A percentile compares a stretch with the other conserved stretches of the same genome.
Evolutionary conservation across 2,329 filamentous ascomycete species (phyloP).

Genomic region (Aschersonia sp.): DNA sequence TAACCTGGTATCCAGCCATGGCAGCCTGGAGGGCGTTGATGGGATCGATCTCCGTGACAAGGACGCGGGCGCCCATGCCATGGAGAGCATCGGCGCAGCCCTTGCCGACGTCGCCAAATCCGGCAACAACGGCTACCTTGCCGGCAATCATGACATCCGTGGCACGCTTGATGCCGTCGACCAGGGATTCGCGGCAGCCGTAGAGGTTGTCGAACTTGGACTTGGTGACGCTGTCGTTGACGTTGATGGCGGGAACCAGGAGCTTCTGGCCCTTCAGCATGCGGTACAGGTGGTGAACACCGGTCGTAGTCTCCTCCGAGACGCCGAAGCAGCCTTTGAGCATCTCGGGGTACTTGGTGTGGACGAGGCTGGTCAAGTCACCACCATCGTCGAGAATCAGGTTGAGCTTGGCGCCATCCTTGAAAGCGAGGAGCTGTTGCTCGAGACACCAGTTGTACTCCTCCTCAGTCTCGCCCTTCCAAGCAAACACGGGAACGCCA

Average conservation of each 20-base stretch:
- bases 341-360: conserved; percentile 97
- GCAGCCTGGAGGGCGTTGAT: conserved; percentile 99
- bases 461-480: conserved; percentile 92
- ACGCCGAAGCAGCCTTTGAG: conserved; percentile 97
- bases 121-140: conserved; percentile 94
- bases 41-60: conserved; percentile 94
- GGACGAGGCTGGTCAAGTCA: conserved; percentile 89
- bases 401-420: conserved; percentile 92
- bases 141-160: conserved; percentile 99
- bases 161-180: conserved; percentile 99
- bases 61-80: conserved; percentile 92
- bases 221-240: conserved; percentile 99
- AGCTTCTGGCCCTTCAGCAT: conserved; percentile 89
- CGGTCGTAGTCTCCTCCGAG: conserved; percentile 98
- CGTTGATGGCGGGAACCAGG: conserved; percentile 91
- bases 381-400: conserved; percentile 98
- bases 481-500: conserved; percentile 73
- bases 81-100: conserved; percentile 91
- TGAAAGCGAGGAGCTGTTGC: conserved; percentile 95
- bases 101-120: conserved; percentile 98
- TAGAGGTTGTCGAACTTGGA: conserved; percentile 99
- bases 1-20: conserved; percentile 93
- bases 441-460: conserved; percentile 99
- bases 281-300: conserved; percentile 97
- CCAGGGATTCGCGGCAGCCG: conserved; percentile 95